Base-by-base conservation (phyloP, 768 basidiomycete species). In the Lactarius psammicola region DNA sequence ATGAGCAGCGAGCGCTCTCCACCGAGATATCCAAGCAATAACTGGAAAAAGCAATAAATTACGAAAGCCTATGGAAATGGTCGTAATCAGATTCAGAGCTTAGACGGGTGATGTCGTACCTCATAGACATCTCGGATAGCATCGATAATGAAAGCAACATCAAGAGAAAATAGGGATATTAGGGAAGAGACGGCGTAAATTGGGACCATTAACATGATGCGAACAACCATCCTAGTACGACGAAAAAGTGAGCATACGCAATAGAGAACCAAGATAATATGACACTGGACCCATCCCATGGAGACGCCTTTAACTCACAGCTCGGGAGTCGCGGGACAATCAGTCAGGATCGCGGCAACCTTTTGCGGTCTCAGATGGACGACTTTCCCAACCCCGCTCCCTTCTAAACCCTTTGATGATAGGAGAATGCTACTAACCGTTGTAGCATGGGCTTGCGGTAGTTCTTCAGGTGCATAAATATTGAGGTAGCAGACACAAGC, bases 131-230 rank as follows among this genome's bases (percentile, higher is more conserved):
- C 97, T 51, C 97, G 84, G 66, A 98, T 81, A 18, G 85, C 94
- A 74, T 99, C 97, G 66, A 99, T 95, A 67, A 97, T 88, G 79
- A 98, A 98, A 0, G 97, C 97, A 2, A 91, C 94, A 73, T 96
- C 90, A 62, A 98, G 80, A 0, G 95, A 97, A 78, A 95, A 93
- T 46, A 99, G 80, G 0, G 96, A 94, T 67, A 98, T 94, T 70
- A 98, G 80, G 4, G 94, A 95, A 0, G 97, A 84, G 33, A 98
- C 80, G 1, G 87, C 94, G 75, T 99, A 98, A 33, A 98, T 79
- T 0, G 96, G 96, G 6, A 92, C 92, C 95, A 98, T 98, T 71
- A 98, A 68, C 91, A 98, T 94, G 74, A 98, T 97, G 56, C 97
- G 85, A 53, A 97, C 83, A 57, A 96, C 95, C 84, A 92, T 90